phyloP scores from a whole-genome alignment of 176 grass and related monocot species.

The Oryza australiensis region DNA sequence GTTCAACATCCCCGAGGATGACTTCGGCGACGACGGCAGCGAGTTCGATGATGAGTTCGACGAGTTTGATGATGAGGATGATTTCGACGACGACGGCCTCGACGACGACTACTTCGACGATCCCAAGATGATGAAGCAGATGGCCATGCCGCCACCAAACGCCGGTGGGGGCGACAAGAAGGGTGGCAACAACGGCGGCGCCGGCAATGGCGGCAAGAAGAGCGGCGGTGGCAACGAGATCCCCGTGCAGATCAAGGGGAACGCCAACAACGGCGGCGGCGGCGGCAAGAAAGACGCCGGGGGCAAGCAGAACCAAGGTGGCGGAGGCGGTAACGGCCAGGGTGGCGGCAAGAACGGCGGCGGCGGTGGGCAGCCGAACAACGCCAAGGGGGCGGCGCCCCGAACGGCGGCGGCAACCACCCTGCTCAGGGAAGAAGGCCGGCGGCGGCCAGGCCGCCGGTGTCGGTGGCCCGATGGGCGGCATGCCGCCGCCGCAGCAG shows the following conservation, averaged over 20 bases:
- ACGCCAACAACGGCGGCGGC: slow-evolving; percentile 11
- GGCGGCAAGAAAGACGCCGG: slow-evolving; percentile 58
- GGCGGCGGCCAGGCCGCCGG: slow-evolving; percentile 3
- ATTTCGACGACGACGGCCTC: slow-evolving; percentile 49
- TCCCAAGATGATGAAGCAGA: slow-evolving; percentile 63
- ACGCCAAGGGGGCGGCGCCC: slow-evolving; percentile 44
- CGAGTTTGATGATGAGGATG: slow-evolving; percentile 51
- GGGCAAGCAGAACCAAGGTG: slow-evolving; percentile 53
- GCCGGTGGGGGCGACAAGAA: slow-evolving; percentile 44
- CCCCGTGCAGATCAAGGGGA: slow-evolving; percentile 52
- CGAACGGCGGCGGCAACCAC: slow-evolving; percentile 8
- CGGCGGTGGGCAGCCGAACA: slow-evolving; percentile 36
- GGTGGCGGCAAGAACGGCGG: slow-evolving; percentile 49
- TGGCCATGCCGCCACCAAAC: slow-evolving; percentile 6
- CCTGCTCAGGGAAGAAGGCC: slow-evolving; percentile 34
- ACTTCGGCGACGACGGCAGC: slow-evolving; percentile 46
- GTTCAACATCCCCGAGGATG: slow-evolving; percentile 49
- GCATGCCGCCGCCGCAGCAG: slow-evolving; percentile 37
- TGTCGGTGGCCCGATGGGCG: slow-evolving; percentile 25
- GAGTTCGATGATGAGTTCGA: slow-evolving; percentile 69
- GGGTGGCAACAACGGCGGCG: slow-evolving; percentile 33
- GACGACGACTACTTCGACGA: slow-evolving; percentile 67
- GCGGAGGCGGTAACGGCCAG: slow-evolving; percentile 42
- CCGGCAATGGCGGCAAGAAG: slow-evolving; percentile 45
- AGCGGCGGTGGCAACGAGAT: slow-evolving; percentile 39